phyloP scores from a whole-genome alignment of 2,329 filamentous ascomycete species.

The Colletotrichum cuscutae region DNA sequence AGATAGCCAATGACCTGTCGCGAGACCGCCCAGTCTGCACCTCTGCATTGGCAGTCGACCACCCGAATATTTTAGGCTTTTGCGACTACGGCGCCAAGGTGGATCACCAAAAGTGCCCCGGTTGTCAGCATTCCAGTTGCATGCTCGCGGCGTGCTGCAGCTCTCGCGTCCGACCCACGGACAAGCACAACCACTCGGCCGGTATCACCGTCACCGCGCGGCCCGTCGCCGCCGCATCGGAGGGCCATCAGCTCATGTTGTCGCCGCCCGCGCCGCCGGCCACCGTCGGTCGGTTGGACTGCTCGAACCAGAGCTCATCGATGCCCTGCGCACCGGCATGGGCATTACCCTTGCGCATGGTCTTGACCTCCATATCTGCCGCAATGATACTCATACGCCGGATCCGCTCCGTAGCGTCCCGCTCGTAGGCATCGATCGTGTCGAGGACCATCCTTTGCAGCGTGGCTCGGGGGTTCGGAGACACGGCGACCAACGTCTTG shows the following conservation, averaged over 20 bases:
- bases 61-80: constrained; percentile 28
- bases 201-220: constrained; percentile 1
- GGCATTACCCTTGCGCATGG: constrained; percentile 30
- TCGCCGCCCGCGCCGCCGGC: constrained; percentile 23
- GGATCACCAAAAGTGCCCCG: constrained; percentile 28
- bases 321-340: constrained; percentile 23
- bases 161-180: constrained; percentile 25
- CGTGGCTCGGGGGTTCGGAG: constrained; percentile 71
- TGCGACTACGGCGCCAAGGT: constrained; percentile 21
- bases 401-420: constrained; percentile 79
- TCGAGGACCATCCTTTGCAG: constrained; percentile 78
- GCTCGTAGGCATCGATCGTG: constrained; percentile 77
- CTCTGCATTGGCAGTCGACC: constrained; percentile 17
- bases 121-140: constrained; percentile 11
- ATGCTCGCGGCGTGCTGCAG: neutral
- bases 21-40: constrained; percentile 18
- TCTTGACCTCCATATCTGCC: constrained; percentile 78
- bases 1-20: constrained; percentile 21
- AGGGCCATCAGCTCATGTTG: constrained; percentile 26
- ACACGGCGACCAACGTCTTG: constrained; percentile 80
- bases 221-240: neutral
- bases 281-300: constrained; percentile 33
- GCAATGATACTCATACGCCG: constrained; percentile 80
- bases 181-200: constrained; percentile 26
- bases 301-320: constrained; percentile 49